Evolutionary conservation across 2,329 filamentous ascomycete genomes (phyloP), one percentile per base, ranked within the genome.

Genomic region (Diaporthe humulicola): DNA sequence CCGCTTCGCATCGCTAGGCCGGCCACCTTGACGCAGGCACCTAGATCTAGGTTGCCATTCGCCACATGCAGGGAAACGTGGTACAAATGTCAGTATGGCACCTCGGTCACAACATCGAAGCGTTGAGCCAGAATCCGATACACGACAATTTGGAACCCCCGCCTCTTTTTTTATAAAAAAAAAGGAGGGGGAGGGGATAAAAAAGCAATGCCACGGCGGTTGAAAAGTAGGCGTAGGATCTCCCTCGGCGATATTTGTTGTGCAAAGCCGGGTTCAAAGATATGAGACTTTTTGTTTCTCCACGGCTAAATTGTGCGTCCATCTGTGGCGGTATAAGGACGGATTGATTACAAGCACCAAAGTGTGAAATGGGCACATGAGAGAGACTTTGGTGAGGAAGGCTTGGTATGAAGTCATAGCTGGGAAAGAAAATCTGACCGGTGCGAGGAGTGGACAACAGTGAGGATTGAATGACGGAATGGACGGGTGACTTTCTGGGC

Each of bases 381-480:
- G 38, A 40, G 58, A 61, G n/a, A 8, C 17, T 30, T 30, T 42
- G 3, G n/a, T 42, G 60, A 48, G 25, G 19, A 25, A 66, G 61
- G 61, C 61, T 66, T 66, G 61, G 61, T 66, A 66, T 66, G 61
- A 66, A 66, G 61, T 66, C 61, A 66, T 66, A 66, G 28, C 61
- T 66, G 42, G 42, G 19, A 0, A 50, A 66, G 42, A 12, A 48
- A 25, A 30, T 33, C 19, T 50, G 40, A 50, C 40, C 40, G 42
- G 19, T 36, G 36, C 28, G 40, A 45, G 0, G 17, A n/a, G 42
- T 45, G 42, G 33, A 42, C 28, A 9, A n/a, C 61, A 9, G 42
- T 30, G 40, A 66, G 61, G 61, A 36, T 28, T 33, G 5, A 42
- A 66, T 66, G 61, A 66, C 61, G 42, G 42, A 45, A 66, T 66